phyloP scores from a whole-genome alignment of 164 flowering plant genomes.

The Kalanchoe fedtschenkoi region DNA sequence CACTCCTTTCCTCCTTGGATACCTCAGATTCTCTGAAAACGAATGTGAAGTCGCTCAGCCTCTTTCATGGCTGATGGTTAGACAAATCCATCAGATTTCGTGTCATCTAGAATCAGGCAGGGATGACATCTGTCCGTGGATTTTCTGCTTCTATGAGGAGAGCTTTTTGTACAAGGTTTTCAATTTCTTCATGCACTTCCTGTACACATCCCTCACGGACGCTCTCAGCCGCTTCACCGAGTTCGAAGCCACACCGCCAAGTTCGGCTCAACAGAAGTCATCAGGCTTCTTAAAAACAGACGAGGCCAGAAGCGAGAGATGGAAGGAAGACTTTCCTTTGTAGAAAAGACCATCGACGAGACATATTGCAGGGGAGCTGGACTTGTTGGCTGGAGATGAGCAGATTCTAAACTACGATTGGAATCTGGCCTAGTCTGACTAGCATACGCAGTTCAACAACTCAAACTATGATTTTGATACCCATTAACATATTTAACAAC shows the following conservation, averaged over 20 bases:
- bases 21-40: conserved; percentile 73
- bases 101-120: neutral
- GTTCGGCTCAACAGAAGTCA: conserved; percentile 9
- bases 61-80: conserved; percentile 1
- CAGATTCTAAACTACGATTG: conserved; percentile 76
- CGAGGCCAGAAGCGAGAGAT: conserved; percentile 57
- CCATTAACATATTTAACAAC: too few species aligned
- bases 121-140: conserved; percentile 27
- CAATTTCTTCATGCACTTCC: conserved; percentile 75
- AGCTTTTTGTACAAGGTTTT: conserved; percentile 76
- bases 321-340: conserved; percentile 86
- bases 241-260: neutral
- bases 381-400: conserved; percentile 43
- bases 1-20: conserved; percentile 43
- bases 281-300: conserved; percentile 50
- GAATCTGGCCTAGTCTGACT: too few species aligned
- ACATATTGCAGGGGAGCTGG: too few species aligned
- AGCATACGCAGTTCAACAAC: too few species aligned
- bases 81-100: conserved; percentile 14
- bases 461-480: too few species aligned
- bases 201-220: conserved; percentile 57
- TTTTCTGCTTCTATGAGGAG: conserved; percentile 36
- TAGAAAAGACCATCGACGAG: conserved; percentile 95
- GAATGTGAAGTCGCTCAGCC: conserved; percentile 37
- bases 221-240: conserved; percentile 34